Evolutionary conservation across 495 filamentous ascomycete genomes (phyloP).

Genomic region (Penicillium flavigenum): DNA sequence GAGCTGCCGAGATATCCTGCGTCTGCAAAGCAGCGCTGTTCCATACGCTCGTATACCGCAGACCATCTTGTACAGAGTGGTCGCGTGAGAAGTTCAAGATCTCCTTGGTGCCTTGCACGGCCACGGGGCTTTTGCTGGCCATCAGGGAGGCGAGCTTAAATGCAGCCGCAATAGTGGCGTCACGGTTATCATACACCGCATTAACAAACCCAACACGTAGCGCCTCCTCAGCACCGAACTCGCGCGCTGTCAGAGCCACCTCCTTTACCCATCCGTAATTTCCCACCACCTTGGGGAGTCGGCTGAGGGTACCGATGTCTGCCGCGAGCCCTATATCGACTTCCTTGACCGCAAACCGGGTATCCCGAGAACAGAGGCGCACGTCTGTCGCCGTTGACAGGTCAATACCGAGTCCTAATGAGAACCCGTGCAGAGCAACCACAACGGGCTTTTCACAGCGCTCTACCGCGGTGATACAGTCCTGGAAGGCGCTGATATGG

Average conservation of each 20-base stretch:
- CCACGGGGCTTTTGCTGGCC: slow-evolving; percentile 83
- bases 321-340: slow-evolving; percentile 94
- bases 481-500: slow-evolving; percentile 74
- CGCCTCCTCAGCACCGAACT: slow-evolving; percentile 79
- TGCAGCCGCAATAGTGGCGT: slow-evolving; percentile 58
- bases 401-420: slow-evolving; percentile 83
- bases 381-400: slow-evolving; percentile 76
- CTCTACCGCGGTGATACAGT: slow-evolving; percentile 72
- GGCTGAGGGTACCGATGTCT: slow-evolving; percentile 83
- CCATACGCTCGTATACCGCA: slow-evolving; percentile 85
- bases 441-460: slow-evolving; percentile 93
- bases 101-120: slow-evolving; percentile 91
- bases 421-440: slow-evolving; percentile 75
- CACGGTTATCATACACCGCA: slow-evolving; percentile 66
- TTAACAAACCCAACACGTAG: slow-evolving; percentile 80
- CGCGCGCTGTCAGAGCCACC: slow-evolving; percentile 72
- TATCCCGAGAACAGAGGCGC: slow-evolving; percentile 63
- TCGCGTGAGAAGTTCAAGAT: slow-evolving; percentile 84
- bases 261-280: slow-evolving; percentile 88
- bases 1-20: slow-evolving; percentile 68
- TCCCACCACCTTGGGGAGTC: slow-evolving; percentile 82
- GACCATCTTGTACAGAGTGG: slow-evolving; percentile 70
- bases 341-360: slow-evolving; percentile 81
- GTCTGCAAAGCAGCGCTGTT: slow-evolving; percentile 82
- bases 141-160: slow-evolving; percentile 66